Percentiles rank a stretch among this genome's conserved stretches.
phyloP scores from a whole-genome alignment of 345 rosid species.

The Ricinus communis region DNA sequence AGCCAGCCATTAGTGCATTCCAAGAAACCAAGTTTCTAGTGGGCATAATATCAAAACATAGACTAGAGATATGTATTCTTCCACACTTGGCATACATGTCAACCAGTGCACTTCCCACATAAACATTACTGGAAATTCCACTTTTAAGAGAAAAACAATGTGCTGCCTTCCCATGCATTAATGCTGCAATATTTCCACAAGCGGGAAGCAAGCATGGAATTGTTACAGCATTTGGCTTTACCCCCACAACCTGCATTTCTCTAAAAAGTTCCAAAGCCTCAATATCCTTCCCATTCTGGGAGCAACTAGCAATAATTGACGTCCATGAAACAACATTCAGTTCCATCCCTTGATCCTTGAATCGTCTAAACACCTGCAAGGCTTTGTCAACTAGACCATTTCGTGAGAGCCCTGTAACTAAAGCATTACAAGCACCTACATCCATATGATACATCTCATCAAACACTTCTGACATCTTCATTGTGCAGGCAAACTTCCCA shows the following conservation, averaged over 20 bases:
- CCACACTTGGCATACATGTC: constrained; percentile 89
- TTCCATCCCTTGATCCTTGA: constrained; percentile 38
- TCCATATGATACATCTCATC: constrained; percentile 41
- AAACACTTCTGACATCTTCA: constrained; percentile 39
- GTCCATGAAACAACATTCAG: constrained; percentile 70
- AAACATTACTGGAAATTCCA: constrained; percentile 46
- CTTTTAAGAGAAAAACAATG: constrained; percentile 54
- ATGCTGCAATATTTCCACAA: constrained; percentile 66
- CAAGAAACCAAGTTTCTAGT: constrained; percentile 63
- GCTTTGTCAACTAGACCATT: constrained; percentile 55
- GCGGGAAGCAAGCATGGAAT: constrained; percentile 69
- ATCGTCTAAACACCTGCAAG: constrained; percentile 42
- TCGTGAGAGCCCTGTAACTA: constrained; percentile 53
- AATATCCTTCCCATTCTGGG: constrained; percentile 62
- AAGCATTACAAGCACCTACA: constrained; percentile 56
- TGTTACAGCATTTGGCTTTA: constrained; percentile 61
- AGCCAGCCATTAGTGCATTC: constrained; percentile 72
- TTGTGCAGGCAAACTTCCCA: constrained; percentile 47
- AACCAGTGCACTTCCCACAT: constrained; percentile 64
- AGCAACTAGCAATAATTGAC: constrained; percentile 57
- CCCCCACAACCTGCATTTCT: constrained; percentile 59
- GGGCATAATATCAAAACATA: constrained; percentile 55
- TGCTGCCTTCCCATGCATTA: constrained; percentile 55
- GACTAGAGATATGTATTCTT: constrained; percentile 46
- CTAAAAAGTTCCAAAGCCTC: constrained; percentile 58